Percentiles rank a stretch among this genome's conserved stretches.
These are phyloP conservation scores for Puccinellia tenuiflora DNA, from an alignment of 176 grass and related monocot genomes.

Conservation along the genomic window DNA sequence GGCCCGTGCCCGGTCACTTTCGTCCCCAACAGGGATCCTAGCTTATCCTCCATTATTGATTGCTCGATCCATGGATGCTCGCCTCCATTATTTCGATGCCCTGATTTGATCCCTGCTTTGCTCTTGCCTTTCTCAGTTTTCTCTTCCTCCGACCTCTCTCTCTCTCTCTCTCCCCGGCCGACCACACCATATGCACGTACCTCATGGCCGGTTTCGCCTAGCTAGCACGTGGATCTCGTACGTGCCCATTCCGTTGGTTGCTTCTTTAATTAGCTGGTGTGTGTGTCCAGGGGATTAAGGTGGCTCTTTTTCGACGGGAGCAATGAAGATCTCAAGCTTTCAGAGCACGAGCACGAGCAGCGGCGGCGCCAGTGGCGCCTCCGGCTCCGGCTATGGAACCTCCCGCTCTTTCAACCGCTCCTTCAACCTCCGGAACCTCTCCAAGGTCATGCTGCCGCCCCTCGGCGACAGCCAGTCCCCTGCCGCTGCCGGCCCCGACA, in stretches of 20 bases:
- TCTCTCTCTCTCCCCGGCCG: background rate
- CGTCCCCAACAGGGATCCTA: background rate
- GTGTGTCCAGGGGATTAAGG: too few relatives aligned
- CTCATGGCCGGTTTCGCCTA: background rate
- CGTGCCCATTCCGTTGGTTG: background rate
- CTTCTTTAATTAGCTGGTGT: background rate
- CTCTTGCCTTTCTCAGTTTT: background rate
- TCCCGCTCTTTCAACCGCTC: conserved; percentile 50
- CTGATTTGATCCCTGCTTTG: conserved; percentile 22
- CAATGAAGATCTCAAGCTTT: conserved; percentile 36
- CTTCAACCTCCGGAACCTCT: conserved; percentile 70
- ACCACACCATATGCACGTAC: background rate
- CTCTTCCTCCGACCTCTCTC: background rate
- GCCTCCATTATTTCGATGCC: conserved; percentile 37
- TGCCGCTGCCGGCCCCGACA: conserved; percentile 6
- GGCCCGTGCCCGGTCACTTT: conserved; percentile 15
- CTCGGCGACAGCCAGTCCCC: conserved; percentile 50
- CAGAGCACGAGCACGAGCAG: conserved; percentile 11
- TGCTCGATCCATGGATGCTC: conserved; percentile 13
- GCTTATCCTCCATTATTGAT: conserved; percentile 29
- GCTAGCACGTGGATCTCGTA: background rate
- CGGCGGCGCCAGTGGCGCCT: background rate
- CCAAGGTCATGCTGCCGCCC: conserved; percentile 79
- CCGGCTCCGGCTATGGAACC: conserved; percentile 16
- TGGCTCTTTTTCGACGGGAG: background rate